Percentiles rank a stretch among this genome's conserved stretches.
Evolutionary conservation across 805 yeast genomes (phyloP).

Genomic region (Aciculoconidium aculeatum): DNA sequence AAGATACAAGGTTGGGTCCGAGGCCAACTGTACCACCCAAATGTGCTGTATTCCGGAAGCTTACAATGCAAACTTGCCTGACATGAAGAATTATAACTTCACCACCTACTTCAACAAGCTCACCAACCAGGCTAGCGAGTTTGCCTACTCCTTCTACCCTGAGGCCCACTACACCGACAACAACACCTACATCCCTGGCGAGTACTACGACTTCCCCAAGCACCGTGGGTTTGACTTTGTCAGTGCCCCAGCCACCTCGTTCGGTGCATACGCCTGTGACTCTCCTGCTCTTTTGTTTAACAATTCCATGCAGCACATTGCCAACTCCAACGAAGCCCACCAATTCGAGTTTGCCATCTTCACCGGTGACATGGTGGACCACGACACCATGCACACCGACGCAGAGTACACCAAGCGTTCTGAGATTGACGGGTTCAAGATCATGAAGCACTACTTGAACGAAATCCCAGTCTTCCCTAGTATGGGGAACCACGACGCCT

Average conservation of each 20-base stretch:
- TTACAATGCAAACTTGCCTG: slow-evolving; percentile 25
- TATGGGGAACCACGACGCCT: slow-evolving; percentile 68
- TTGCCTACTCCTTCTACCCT: slow-evolving; percentile 23
- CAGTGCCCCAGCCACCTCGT: slow-evolving; percentile 51
- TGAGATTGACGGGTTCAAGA: slow-evolving; percentile 63
- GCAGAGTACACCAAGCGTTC: slow-evolving; percentile 63
- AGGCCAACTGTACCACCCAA: slow-evolving; percentile 49
- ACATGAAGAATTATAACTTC: slow-evolving; percentile 21
- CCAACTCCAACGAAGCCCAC: slow-evolving; percentile 26
- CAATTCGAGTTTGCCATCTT: slow-evolving; percentile 57
- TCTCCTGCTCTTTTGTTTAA: slow-evolving; percentile 59
- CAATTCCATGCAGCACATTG: slow-evolving; percentile 45
- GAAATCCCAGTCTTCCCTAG: slow-evolving; percentile 55
- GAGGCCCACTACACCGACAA: slow-evolving; percentile 24
- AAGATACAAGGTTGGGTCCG: slow-evolving; percentile 49
- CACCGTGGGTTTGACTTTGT: slow-evolving; percentile 25
- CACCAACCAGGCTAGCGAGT: slow-evolving; percentile 8
- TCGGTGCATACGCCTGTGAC: slow-evolving; percentile 61
- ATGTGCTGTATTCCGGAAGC: slow-evolving; percentile 60
- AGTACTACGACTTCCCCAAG: slow-evolving; percentile 26
- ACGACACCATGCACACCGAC: slow-evolving; percentile 46
- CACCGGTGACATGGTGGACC: slow-evolving; percentile 74
- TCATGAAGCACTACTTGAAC: slow-evolving; percentile 47
- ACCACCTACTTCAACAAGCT: slow-evolving; percentile 20
- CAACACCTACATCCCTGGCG: slow-evolving; percentile 24